Base-by-base conservation (phyloP, 2,329 filamentous ascomycete species). In the Pestalotiopsis sp. region DNA sequence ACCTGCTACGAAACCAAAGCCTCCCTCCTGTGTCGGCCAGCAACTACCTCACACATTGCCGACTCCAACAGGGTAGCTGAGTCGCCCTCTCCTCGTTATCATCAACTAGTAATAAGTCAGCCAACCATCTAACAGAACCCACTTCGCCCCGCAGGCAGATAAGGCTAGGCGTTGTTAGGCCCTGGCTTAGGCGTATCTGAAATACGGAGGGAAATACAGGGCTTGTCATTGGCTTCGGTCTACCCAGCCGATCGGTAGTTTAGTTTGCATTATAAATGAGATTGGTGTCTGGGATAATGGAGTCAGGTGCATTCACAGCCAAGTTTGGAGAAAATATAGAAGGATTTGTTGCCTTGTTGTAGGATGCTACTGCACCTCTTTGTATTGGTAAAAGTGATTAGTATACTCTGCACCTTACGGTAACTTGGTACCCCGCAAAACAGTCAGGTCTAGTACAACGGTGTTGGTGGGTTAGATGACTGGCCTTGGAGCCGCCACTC, bases 41-140 rank as follows among this genome's bases (percentile, higher is more conserved):
- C 4, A 36, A 59, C 17, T 20, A 27, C 45, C 17, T 52, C 41
- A 49, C 7, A n/a, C 41, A 49, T 49, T 2, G 31, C 31, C 31
- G 31, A 9, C 7, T 36, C 31, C 31, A n/a, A 52, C 45, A 52
- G 45, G 45, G 45, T 52, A 52, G 45, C 45, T 52, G 45, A 52
- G 45, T 52, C 45, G 45, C 45, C 45, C 45, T n/a, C 31, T 52
- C 27, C 13, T 61, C 31, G 59, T 61, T 61, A 61, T 61, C 59
- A 40, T 61, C 36, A 11, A 4, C 31, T 36, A 13, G 13, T 36
- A 61, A 17, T 27, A 61, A n/a, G 59, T 36, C 59, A 40, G 36
- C 59, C 25, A 61, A 40, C 59, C 31, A 36, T 13, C 57, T 59
- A 59, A 36, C 27, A 17, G 59, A 27, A 27, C 27, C 31, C 59